Base-by-base conservation (phyloP, 2,329 filamentous ascomycete species). In the Ilyonectria mors-panacis region DNA sequence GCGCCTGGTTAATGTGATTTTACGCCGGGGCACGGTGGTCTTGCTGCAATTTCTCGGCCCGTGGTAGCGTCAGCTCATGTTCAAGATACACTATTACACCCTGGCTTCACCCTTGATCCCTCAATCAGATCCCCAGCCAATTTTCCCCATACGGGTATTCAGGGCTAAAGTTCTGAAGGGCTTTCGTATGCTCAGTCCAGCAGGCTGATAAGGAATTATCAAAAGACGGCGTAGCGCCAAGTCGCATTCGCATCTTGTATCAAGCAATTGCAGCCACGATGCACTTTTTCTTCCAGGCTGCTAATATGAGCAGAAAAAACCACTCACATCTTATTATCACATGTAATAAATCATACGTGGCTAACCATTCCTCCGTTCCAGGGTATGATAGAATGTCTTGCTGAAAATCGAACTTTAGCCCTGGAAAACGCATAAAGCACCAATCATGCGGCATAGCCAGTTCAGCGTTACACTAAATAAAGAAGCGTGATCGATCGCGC, bases 391-490 rank as follows among this genome's bases (percentile, higher is more conserved):
- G 4, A 26, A 33, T 33, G 12, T 33, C 30, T 12, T 33, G 30
- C 47, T 50, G 5, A 30, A n/a, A 21, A 10, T 6, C n/a, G 4
- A 13, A 17, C 28, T 35, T n/a, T 19, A 9, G 50, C 4, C n/a
- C 23, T 17, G 21, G 4, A 23, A 5, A n/a, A 37, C 15, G 2
- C 12, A 13, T 35, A 26, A 53, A 33, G 9, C 30, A 35, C 42
- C 9, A 37, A 44, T 21, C n/a, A 39, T 33, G 10, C 10, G 30
- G 13, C 33, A 37, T 55, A 35, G 35, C 37, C 4, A 10, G 21
- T 45, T 51, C 35, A n/a, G 9, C 12, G 51, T 57, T 55, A 44
- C 63, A 61, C 57, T 9, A 6, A 23, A 39, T 13, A 8, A 12
- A 35, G 48, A 62, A 15, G 45, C 44, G n/a, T 33, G 28, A 15